These are phyloP conservation scores for Pseudozyma pruni DNA, from an alignment of 1,284 basidiomycete genomes.

Conservation along the genomic window DNA sequence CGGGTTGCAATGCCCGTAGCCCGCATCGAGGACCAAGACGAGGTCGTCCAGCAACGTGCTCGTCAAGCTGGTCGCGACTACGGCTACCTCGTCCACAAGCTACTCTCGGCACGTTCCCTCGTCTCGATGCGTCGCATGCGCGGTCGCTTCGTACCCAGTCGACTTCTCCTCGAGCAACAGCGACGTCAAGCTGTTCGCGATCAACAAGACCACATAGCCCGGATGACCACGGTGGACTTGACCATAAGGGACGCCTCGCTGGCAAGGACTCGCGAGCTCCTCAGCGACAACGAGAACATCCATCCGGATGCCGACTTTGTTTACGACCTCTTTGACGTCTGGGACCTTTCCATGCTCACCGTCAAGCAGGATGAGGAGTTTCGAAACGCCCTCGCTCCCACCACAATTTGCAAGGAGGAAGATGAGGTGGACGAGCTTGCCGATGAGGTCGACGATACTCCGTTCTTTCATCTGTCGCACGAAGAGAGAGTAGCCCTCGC, in stretches of 20 bases:
- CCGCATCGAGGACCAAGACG: conserved; percentile 8
- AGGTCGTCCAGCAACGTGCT: not conserved
- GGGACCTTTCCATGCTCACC: not conserved
- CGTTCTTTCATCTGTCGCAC: no score
- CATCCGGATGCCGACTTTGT: no score
- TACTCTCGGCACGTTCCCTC: not conserved
- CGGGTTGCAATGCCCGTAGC: not conserved
- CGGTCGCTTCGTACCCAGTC: conserved; percentile 5
- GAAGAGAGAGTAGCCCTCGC: no score
- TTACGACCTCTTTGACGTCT: not conserved
- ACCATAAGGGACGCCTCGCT: no score
- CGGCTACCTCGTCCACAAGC: not conserved
- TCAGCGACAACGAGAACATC: no score
- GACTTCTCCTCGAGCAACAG: not conserved
- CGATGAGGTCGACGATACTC: not conserved
- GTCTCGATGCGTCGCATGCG: not conserved
- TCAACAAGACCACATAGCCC: not conserved
- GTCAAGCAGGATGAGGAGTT: not conserved
- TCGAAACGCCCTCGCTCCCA: no score
- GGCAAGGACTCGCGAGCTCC: no score
- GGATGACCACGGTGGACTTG: not conserved
- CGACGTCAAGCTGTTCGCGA: not conserved
- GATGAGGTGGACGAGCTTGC: not conserved
- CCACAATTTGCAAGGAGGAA: not conserved
- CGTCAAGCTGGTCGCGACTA: not conserved